These are phyloP conservation scores for Byssothecium circinans DNA, from an alignment of 2,329 filamentous ascomycete species.

Conservation along the genomic window DNA sequence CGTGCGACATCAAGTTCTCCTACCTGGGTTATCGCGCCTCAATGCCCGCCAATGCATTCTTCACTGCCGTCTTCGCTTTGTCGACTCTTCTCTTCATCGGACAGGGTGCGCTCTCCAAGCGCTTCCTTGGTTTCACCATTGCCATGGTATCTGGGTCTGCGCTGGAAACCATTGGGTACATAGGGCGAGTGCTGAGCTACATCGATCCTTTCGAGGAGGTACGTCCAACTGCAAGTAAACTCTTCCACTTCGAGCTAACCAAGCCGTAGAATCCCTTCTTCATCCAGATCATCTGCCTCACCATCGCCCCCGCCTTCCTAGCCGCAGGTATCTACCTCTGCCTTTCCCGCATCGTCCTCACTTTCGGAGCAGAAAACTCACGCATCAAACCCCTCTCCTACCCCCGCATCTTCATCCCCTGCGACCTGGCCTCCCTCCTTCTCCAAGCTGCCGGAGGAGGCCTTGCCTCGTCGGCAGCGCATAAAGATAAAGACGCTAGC, in stretches of 20 bases:
- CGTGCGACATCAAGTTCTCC: constrained; percentile 44
- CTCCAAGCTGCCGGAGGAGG: constrained; percentile 51
- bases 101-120: constrained; percentile 42
- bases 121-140: constrained; percentile 48
- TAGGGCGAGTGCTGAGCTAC: constrained; percentile 60
- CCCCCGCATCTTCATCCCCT: constrained; percentile 55
- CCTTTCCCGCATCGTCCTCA: constrained; percentile 49
- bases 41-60: constrained; percentile 45
- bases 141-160: constrained; percentile 60
- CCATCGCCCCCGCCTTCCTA: constrained; percentile 57
- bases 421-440: constrained; percentile 51
- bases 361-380: constrained; percentile 45
- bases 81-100: constrained; percentile 43
- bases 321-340: constrained; percentile 69
- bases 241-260: constrained; percentile 5
- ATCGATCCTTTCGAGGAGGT: constrained; percentile 58
- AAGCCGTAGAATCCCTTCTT: constrained; percentile 59
- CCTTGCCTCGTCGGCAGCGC: constrained; percentile 41
- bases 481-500: constrained; percentile 33
- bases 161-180: constrained; percentile 64
- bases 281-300: constrained; percentile 67
- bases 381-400: constrained; percentile 50
- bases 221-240: constrained; percentile 7
- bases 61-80: constrained; percentile 49
- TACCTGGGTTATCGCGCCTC: constrained; percentile 51